These are phyloP conservation scores for Ophiocordyceps camponoti-rufipedis DNA, from an alignment of 2,329 filamentous ascomycete genomes.

Conservation along the genomic window DNA sequence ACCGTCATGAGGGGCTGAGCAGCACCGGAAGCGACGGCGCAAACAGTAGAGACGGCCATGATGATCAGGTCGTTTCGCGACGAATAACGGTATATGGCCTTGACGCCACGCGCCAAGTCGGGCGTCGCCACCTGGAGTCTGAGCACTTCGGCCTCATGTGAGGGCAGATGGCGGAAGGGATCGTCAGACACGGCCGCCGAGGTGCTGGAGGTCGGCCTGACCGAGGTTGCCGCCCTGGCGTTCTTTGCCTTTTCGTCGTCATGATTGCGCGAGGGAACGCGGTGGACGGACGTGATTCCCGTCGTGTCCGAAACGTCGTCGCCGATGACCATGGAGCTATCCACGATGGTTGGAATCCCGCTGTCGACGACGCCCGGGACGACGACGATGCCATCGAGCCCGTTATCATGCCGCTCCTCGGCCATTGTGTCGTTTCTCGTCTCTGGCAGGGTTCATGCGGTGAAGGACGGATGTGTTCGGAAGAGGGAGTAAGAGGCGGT, in stretches of 20 bases:
- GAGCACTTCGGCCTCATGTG: neutral
- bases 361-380: neutral
- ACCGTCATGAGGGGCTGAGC: constrained; percentile 43
- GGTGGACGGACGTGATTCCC: neutral
- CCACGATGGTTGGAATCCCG: neutral
- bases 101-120: constrained; percentile 13
- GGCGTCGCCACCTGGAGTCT: neutral
- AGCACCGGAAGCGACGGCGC: constrained; percentile 32
- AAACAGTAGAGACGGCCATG: constrained; percentile 25
- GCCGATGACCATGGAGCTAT: neutral
- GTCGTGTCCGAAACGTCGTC: neutral
- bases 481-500: neutral
- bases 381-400: neutral
- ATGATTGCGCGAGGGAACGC: neutral
- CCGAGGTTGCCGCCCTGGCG: constrained; percentile 1
- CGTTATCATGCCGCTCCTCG: neutral
- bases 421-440: neutral
- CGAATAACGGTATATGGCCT: constrained; percentile 30
- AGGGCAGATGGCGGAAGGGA: neutral
- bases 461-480: neutral
- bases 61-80: constrained; percentile 31
- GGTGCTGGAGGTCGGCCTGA: constrained; percentile 20
- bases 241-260: neutral
- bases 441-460: neutral
- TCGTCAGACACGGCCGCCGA: constrained; percentile 18